Base-by-base conservation (phyloP, 352 stramenopile species). In the Phytopythium montanum region DNA sequence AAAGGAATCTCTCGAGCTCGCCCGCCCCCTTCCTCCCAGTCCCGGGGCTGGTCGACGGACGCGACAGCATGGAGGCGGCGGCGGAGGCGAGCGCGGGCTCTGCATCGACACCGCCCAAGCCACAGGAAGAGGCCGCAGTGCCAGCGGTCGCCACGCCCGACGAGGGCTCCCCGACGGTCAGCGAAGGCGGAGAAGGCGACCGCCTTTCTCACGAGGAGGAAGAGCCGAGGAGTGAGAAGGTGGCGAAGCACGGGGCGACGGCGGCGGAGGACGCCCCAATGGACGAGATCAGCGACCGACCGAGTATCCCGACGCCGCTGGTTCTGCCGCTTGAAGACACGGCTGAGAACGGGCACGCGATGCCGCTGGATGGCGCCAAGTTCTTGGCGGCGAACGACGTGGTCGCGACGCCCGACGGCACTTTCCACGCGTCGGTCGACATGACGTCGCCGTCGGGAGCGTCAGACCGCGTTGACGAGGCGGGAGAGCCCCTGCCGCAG, bases 391-490 rank as follows among this genome's bases (percentile, higher is more conserved):
- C 3, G 7, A 49, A 70, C 6, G 50, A 46, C 64, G 62, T 49
- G 31, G 50, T 70, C 13, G 63, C 61, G 45, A 76, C 60, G 9
- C 63, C 66, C 10, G 65, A 72, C 54, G 61, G 52, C 25, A n/a
- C 31, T 12, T 48, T 76, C 36, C 65, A 62, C 18, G 60, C 65
- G 49, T 44, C 62, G 3, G 45, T 63, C 25, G 62, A 73, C 25
- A 21, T 74, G 54, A 64, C 61, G 10, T 79, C 71, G 34, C 71
- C 71, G n/a, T 65, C 53, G 0, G 34, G 10, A 16, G 53, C 38
- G 4, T 5, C n/a, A 18, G 5, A 26, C 1, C 19, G 5, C 5
- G n/a, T 42, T 26, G 16, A 18, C 6, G 23, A n/a, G 8, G n/a
- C 19, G 29, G 9, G 19, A 0, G 51, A 64, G 5, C 19, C 25